These are phyloP conservation scores for Mortierella sp. DNA, from an alignment of 371 early-diverging fungal species.

Conservation along the genomic window DNA sequence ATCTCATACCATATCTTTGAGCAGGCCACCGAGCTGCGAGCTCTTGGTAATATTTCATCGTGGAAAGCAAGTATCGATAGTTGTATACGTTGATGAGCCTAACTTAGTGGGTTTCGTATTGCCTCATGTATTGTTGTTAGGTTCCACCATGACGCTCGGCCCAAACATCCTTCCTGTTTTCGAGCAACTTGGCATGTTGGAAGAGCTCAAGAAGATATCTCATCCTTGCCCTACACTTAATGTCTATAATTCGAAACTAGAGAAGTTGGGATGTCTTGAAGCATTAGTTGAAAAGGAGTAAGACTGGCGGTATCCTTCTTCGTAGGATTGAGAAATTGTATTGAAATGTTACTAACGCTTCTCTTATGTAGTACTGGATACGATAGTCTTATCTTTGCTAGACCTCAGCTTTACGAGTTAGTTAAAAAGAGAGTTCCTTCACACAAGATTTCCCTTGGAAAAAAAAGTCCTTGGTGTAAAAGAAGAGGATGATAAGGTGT, in stretches of 20 bases:
- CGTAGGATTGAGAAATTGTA: no score
- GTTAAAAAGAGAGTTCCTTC: conserved; percentile 8
- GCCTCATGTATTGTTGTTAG: background rate
- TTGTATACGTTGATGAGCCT: no score
- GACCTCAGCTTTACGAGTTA: conserved; percentile 11
- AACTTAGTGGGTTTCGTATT: no score
- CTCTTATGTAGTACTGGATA: background rate
- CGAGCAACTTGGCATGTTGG: conserved; percentile 2
- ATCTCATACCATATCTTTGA: conserved; percentile 13
- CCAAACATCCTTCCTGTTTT: conserved; percentile 17
- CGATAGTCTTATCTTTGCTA: background rate
- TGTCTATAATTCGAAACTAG: background rate
- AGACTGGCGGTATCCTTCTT: background rate
- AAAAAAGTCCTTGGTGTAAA: conserved; percentile 6
- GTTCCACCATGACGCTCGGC: background rate
- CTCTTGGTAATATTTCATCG: conserved; percentile 14
- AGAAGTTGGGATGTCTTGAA: background rate
- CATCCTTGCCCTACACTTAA: background rate
- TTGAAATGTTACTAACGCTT: no score
- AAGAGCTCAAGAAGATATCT: conserved; percentile 8
- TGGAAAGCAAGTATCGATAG: no score
- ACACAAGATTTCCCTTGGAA: conserved; percentile 12
- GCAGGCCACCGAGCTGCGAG: background rate
- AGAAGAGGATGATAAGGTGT: conserved; percentile 12
- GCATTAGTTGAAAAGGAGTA: background rate